phyloP scores from a whole-genome alignment of 352 stramenopile genomes.

The Discostella stelligera region DNA sequence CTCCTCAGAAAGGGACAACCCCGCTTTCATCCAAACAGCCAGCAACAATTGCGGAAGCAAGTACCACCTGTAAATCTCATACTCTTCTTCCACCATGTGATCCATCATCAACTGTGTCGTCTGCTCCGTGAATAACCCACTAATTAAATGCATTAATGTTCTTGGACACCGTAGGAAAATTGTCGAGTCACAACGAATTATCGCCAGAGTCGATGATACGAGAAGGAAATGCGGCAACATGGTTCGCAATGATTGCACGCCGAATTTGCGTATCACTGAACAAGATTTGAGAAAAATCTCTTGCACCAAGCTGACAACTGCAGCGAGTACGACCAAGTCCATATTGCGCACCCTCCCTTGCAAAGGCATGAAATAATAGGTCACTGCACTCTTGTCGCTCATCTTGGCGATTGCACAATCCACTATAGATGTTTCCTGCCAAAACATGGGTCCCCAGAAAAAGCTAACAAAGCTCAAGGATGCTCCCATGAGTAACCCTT shows the following conservation, averaged over 20 bases:
- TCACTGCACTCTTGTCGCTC: background rate
- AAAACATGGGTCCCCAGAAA: slow-evolving; percentile 61
- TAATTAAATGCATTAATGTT: slow-evolving; percentile 63
- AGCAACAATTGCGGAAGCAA: slow-evolving; percentile 61
- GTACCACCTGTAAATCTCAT: slow-evolving; percentile 46
- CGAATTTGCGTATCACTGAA: slow-evolving; percentile 42
- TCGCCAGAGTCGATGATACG: slow-evolving; percentile 24
- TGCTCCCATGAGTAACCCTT: slow-evolving; percentile 87
- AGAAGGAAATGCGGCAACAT: slow-evolving; percentile 37
- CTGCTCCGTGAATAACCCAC: slow-evolving; percentile 73
- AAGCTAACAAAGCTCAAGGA: slow-evolving; percentile 67
- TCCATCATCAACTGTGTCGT: slow-evolving; percentile 79
- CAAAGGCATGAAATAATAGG: slow-evolving; percentile 2
- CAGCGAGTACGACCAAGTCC: slow-evolving; percentile 39
- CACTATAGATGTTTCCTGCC: slow-evolving; percentile 56
- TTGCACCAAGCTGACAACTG: slow-evolving; percentile 30
- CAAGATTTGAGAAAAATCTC: slow-evolving; percentile 43
- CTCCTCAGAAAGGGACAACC: slow-evolving; percentile 11
- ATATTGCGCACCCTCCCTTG: slow-evolving; percentile 42
- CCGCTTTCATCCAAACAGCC: slow-evolving; percentile 27
- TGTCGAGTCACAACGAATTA: slow-evolving; percentile 47
- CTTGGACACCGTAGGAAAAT: slow-evolving; percentile 60
- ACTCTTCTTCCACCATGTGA: slow-evolving; percentile 66
- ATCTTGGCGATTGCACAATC: slow-evolving; percentile 28
- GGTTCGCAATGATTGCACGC: slow-evolving; percentile 29